Conservation (phyloP, 2,329 filamentous ascomycete species). For the Colletotrichum tofieldiae region DNA sequence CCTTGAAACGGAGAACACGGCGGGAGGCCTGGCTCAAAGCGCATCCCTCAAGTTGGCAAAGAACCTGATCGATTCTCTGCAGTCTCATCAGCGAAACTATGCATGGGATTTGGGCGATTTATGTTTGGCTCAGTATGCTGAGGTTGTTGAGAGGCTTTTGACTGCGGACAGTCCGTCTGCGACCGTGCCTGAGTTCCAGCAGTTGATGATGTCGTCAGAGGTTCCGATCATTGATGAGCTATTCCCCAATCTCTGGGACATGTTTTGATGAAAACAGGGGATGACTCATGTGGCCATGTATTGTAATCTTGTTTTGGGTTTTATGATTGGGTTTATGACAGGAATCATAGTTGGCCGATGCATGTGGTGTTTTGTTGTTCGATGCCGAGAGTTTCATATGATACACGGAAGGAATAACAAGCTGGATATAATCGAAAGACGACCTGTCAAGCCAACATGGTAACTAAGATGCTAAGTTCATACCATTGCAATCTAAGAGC, state of each 20-base stretch:
- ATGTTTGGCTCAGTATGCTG: slow-evolving; percentile 63
- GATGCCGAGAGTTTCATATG: not conserved
- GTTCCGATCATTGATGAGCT: slow-evolving; percentile 40
- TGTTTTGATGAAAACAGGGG: slow-evolving; percentile 21
- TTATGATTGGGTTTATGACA: not conserved
- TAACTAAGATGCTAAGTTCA: not conserved
- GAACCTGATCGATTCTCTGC: slow-evolving; percentile 59
- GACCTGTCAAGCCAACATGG: not conserved
- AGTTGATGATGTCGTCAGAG: slow-evolving; percentile 41
- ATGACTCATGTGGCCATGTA: not conserved
- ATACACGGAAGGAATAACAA: too few relatives aligned
- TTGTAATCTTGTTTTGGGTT: not conserved
- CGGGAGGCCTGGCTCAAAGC: slow-evolving; percentile 53
- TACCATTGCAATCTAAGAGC: not conserved
- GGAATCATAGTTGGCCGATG: too few relatives aligned
- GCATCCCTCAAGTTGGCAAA: slow-evolving; percentile 59
- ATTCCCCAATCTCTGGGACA: slow-evolving; percentile 41
- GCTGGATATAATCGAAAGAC: too few relatives aligned
- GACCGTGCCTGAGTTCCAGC: slow-evolving; percentile 39
- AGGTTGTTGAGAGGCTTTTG: slow-evolving; percentile 63
- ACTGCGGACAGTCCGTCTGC: slow-evolving; percentile 41
- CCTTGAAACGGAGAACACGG: slow-evolving; percentile 59
- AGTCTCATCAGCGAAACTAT: slow-evolving; percentile 53
- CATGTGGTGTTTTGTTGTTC: not conserved
- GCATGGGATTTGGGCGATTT: slow-evolving; percentile 68